Conservation (phyloP, 768 basidiomycete genomes). For the Hemileccinum impolitum region DNA sequence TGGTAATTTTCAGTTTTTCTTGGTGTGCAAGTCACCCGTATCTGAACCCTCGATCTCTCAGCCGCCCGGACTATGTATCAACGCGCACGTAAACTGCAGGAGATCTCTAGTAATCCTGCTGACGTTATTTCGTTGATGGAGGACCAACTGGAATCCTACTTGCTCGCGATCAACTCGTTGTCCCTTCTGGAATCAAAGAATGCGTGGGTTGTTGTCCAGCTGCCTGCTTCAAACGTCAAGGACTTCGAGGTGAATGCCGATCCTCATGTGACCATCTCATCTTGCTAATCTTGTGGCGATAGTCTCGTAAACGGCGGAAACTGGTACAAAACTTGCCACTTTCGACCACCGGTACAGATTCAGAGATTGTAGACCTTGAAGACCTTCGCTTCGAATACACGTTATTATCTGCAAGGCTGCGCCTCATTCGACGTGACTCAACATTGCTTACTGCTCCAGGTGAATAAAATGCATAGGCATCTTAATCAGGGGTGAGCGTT, state of each 20-base stretch:
- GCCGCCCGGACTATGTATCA: constrained; percentile 94
- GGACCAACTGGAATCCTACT: constrained; percentile 75
- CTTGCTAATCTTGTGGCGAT: constrained; percentile 18
- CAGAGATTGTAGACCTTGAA: constrained; percentile 73
- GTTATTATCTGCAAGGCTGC: constrained; percentile 72
- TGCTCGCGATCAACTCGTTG: constrained; percentile 86
- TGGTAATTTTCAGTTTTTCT: constrained; percentile 51
- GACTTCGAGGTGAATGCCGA: constrained; percentile 42
- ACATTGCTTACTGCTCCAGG: constrained; percentile 60
- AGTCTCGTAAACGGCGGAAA: constrained; percentile 71
- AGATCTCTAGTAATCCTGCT: constrained; percentile 32
- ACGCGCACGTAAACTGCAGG: constrained; percentile 74
- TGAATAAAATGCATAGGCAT: constrained; percentile 33
- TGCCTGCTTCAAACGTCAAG: constrained; percentile 42
- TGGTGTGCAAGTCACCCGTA: constrained; percentile 6
- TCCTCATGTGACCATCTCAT: constrained; percentile 14
- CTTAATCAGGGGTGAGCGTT: constrained; percentile 9
- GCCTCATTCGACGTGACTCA: constrained; percentile 68
- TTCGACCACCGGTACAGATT: constrained; percentile 57
- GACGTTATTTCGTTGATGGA: constrained; percentile 48
- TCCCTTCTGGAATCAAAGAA: constrained; percentile 75
- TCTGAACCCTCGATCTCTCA: constrained; percentile 37
- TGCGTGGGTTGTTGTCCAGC: constrained; percentile 78
- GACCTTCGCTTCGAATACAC: constrained; percentile 81
- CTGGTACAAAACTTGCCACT: constrained; percentile 77